phyloP scores from a whole-genome alignment of 164 flowering plant species.

The Platanus orientalis region DNA sequence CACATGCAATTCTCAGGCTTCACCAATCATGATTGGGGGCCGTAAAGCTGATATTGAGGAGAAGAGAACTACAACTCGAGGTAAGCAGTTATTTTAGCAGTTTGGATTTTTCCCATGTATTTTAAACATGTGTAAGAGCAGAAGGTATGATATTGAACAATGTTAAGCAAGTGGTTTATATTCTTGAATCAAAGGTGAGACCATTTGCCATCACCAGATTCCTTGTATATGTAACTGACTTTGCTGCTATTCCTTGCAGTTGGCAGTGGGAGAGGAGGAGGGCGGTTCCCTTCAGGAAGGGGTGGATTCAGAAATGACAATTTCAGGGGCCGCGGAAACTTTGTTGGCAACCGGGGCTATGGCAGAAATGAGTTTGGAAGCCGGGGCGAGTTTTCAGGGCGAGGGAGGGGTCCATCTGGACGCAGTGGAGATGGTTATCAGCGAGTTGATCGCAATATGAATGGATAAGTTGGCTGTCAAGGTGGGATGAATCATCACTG shows the following conservation, averaged over 20 bases:
- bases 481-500: slow-evolving; percentile 27
- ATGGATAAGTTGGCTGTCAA: slow-evolving; percentile 41
- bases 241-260: slow-evolving; percentile 32
- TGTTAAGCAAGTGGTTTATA: no score
- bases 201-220: no score
- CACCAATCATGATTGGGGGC: slow-evolving; percentile 42
- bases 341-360: slow-evolving; percentile 47
- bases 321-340: slow-evolving; percentile 59
- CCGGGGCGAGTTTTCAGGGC: slow-evolving; percentile 55
- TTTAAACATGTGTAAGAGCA: no score
- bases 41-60: slow-evolving; percentile 40
- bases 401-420: slow-evolving; percentile 37
- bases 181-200: no score
- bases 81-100: slow-evolving; percentile 18
- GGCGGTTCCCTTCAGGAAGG: slow-evolving; percentile 50
- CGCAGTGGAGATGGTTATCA: slow-evolving; percentile 52
- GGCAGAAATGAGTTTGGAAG: slow-evolving; percentile 57
- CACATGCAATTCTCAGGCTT: slow-evolving; percentile 56
- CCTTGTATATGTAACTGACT: background rate
- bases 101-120: no score
- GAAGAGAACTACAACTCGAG: slow-evolving; percentile 46
- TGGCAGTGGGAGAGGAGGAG: slow-evolving; percentile 55
- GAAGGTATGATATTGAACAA: no score
- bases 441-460: slow-evolving; percentile 44
- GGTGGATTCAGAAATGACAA: slow-evolving; percentile 51